Percentiles rank a stretch among this genome's conserved stretches.
Conservation (phyloP, 129 eudicot genomes). For the Solidago caesia region DNA sequence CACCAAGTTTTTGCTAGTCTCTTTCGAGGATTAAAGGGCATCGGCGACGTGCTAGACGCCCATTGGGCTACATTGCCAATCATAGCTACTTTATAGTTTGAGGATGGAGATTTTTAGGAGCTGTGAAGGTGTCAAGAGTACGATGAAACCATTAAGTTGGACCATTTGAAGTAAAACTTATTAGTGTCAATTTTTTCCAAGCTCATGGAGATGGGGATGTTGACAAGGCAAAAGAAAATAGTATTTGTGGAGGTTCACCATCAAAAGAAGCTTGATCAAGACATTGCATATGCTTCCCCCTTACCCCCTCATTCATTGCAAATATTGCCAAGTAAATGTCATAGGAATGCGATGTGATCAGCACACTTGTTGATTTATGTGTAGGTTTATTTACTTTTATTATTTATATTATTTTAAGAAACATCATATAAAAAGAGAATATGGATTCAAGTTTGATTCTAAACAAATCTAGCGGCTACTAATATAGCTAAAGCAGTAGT, state of each 20-base stretch:
- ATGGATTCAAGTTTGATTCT: too few relatives aligned
- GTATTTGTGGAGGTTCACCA: conserved; percentile 28
- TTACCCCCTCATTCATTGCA: conserved; percentile 32
- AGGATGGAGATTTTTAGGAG: not conserved
- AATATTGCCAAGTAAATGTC: conserved; percentile 17
- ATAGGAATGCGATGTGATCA: conserved; percentile 16
- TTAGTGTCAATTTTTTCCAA: conserved; percentile 20
- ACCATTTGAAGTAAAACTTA: conserved; percentile 21
- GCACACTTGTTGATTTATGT: conserved; percentile 1
- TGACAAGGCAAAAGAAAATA: conserved; percentile 38
- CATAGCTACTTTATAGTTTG: too few relatives aligned
- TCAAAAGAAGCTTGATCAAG: conserved; percentile 35
- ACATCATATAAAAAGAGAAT: too few relatives aligned
- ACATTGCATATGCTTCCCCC: conserved; percentile 36
- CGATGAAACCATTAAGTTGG: conserved; percentile 24
- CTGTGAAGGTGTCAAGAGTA: conserved; percentile 9
- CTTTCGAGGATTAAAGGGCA: not conserved
- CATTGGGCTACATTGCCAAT: not conserved
- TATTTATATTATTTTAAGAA: too few relatives aligned
- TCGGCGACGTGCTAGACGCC: conserved; percentile 4
- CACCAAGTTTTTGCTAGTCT: not conserved
- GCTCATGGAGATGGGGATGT: conserved; percentile 42
- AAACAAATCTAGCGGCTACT: too few relatives aligned
- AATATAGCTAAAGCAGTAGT: too few relatives aligned
- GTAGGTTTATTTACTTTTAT: too few relatives aligned